These are phyloP conservation scores for Darksidea phi DNA, from an alignment of 495 filamentous ascomycete species.

Conservation along the genomic window DNA sequence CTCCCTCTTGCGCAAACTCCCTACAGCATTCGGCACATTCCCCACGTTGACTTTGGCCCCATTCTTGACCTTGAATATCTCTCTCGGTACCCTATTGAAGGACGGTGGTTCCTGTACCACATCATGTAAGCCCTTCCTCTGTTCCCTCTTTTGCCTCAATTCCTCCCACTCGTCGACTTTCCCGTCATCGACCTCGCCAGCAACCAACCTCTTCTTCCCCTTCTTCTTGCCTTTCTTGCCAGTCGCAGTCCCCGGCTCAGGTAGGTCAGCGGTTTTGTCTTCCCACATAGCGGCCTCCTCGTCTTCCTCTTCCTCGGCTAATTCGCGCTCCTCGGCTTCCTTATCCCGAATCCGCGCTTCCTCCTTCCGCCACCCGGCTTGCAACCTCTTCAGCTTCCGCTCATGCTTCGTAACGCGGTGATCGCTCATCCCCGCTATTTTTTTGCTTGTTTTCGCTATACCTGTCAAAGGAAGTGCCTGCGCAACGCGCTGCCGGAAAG, in stretches of 20 bases:
- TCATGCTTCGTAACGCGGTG: conserved; percentile 69
- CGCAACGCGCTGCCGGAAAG: conserved; percentile 83
- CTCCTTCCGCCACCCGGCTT: conserved; percentile 76
- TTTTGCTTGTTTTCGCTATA: conserved; percentile 35
- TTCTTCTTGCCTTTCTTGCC: conserved; percentile 50
- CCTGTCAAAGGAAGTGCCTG: conserved; percentile 73
- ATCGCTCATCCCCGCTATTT: conserved; percentile 55
- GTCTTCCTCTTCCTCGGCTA: conserved; percentile 65
- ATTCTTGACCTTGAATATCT: conserved; percentile 65
- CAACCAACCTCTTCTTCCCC: conserved; percentile 44
- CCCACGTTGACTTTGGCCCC: conserved; percentile 70
- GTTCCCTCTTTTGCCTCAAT: conserved; percentile 54
- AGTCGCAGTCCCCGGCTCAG: conserved; percentile 43
- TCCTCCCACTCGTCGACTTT: conserved; percentile 81
- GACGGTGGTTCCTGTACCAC: conserved; percentile 79
- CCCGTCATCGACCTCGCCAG: conserved; percentile 46
- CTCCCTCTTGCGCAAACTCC: conserved; percentile 78
- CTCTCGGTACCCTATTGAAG: conserved; percentile 61
- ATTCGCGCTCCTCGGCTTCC: conserved; percentile 58
- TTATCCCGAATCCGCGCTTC: conserved; percentile 57
- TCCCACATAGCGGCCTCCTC: conserved; percentile 51
- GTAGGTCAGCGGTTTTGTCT: conserved; percentile 50
- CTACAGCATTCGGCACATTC: conserved; percentile 71
- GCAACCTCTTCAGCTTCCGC: conserved; percentile 75
- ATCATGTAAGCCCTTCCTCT: conserved; percentile 66